These are phyloP conservation scores for Hygrophorus russula DNA, from an alignment of 768 basidiomycete species.

Conservation along the genomic window DNA sequence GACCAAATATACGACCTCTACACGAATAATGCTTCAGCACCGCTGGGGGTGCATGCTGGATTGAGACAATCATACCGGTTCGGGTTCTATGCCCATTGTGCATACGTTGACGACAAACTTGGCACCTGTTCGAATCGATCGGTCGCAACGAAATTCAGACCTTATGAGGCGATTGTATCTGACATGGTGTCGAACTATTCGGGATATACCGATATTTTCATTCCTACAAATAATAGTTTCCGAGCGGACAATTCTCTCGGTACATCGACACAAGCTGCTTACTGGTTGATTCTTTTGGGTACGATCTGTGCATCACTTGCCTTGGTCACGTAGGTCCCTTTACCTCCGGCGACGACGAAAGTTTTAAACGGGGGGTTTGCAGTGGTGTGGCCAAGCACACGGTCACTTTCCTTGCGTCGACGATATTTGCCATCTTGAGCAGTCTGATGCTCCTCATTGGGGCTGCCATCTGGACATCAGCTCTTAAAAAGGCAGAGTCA, in stretches of 20 bases:
- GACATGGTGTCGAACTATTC: constrained; percentile 65
- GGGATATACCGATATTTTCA: constrained; percentile 38
- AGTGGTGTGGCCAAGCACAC: constrained; percentile 62
- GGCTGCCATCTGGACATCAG: constrained; percentile 67
- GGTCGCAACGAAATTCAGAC: constrained; percentile 47
- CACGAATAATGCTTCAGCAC: constrained; percentile 50
- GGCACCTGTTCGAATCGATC: constrained; percentile 56
- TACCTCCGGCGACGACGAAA: constrained; percentile 7
- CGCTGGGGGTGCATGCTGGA: constrained; percentile 45
- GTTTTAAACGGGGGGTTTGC: constrained; percentile 4
- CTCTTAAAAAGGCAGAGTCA: constrained; percentile 50
- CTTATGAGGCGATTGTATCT: constrained; percentile 49
- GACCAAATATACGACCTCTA: constrained; percentile 58
- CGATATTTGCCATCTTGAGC: constrained; percentile 47
- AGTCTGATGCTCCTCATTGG: constrained; percentile 56
- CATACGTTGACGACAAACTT: constrained; percentile 44
- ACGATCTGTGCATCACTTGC: constrained; percentile 57
- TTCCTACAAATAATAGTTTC: constrained; percentile 28
- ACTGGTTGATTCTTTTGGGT: constrained; percentile 65
- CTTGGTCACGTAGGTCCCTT: constrained; percentile 44
- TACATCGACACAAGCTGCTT: constrained; percentile 54
- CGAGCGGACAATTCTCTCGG: constrained; percentile 54
- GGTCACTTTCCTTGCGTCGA: constrained; percentile 56
- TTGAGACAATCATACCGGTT: constrained; percentile 65
- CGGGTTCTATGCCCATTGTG: constrained; percentile 77